These are phyloP conservation scores for Colletotrichum ledebouriae DNA, from an alignment of 2,329 filamentous ascomycete species.

Conservation along the genomic window DNA sequence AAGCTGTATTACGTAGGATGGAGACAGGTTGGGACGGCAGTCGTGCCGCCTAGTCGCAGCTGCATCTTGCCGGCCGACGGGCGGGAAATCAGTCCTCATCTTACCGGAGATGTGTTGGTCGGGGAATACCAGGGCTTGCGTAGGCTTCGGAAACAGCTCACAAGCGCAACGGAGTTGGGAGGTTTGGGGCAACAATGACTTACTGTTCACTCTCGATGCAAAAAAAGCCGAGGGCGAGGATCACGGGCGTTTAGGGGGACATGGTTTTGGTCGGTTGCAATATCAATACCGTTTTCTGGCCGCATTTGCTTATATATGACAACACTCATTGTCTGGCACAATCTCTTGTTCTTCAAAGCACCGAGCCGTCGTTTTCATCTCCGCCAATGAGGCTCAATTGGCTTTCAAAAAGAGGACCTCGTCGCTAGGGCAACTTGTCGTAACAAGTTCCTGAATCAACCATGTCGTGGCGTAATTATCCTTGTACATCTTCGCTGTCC, in stretches of 20 bases:
- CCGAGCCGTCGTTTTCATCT: no score
- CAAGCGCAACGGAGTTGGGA: conserved; percentile 21
- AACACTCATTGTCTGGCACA: background rate
- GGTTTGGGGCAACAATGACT: background rate
- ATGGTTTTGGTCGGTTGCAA: background rate
- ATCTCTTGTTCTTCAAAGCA: no score
- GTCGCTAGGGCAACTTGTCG: no score
- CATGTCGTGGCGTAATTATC: no score
- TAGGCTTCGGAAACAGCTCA: conserved; percentile 17
- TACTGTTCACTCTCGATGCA: background rate
- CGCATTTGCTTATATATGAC: no score
- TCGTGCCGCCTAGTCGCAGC: no score
- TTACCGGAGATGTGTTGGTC: background rate
- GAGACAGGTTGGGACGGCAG: background rate
- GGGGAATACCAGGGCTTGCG: background rate
- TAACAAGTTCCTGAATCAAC: no score
- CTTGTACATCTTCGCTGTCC: no score
- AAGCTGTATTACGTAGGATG: background rate
- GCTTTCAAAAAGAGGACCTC: no score
- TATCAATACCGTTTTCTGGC: background rate
- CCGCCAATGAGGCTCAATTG: no score
- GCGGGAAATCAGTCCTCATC: background rate
- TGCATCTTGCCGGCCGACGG: background rate
- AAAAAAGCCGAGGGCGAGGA: conserved; percentile 13
- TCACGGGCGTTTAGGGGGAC: conserved; percentile 10